Evolutionary conservation across 2,329 filamentous ascomycete genomes (phyloP).

Genomic region (Leptographium radiaticola): DNA sequence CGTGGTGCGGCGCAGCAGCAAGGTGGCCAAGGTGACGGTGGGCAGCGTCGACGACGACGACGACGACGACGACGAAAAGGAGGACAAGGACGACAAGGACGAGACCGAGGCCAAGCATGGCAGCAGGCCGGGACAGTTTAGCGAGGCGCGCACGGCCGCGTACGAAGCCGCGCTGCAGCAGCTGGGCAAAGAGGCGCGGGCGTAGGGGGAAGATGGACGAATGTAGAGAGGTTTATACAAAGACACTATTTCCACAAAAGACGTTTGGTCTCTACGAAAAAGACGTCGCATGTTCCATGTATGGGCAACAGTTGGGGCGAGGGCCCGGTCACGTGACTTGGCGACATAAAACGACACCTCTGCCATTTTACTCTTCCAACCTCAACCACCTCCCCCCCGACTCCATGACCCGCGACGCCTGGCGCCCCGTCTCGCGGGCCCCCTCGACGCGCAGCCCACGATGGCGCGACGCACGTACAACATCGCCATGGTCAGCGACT

Average conservation of each 20-base stretch:
- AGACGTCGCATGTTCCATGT: no score
- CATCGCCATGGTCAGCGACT: conserved; percentile 92
- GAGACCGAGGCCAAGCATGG: conserved; percentile 17
- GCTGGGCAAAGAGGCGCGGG: conserved; percentile 45
- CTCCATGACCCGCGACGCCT: background rate
- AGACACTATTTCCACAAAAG: no score
- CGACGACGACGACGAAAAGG: background rate
- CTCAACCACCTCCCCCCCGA: background rate
- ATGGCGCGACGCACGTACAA: conserved; percentile 49
- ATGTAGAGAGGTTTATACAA: no score
- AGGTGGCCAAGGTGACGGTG: conserved; percentile 35
- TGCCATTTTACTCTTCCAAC: no score
- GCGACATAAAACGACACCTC: no score
- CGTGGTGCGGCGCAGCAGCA: conserved; percentile 26
- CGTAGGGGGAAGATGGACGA: background rate
- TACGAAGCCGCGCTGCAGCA: conserved; percentile 47
- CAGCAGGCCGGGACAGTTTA: conserved; percentile 22
- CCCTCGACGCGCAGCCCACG: conserved; percentile 11
- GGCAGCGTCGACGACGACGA: background rate
- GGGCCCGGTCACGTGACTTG: no score
- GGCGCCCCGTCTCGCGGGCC: background rate
- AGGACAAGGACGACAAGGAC: conserved; percentile 20
- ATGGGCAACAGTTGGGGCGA: no score
- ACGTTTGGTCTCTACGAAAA: no score
- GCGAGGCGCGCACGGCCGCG: conserved; percentile 29